These are phyloP conservation scores for Pterocarpus santalinus DNA, from an alignment of 306 rosid genomes.

Conservation along the genomic window DNA sequence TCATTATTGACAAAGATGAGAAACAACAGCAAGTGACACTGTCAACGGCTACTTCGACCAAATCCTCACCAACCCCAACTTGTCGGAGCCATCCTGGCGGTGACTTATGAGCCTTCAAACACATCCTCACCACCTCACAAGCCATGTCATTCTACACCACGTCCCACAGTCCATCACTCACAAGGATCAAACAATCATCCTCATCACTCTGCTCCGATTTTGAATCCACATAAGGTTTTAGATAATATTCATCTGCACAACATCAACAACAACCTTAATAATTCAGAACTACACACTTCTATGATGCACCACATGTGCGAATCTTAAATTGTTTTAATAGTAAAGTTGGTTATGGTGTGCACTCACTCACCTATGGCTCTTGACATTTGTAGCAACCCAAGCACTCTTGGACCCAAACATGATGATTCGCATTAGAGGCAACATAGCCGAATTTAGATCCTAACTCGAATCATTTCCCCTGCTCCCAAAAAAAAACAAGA, in stretches of 20 bases:
- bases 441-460: background rate
- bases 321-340: too few species aligned
- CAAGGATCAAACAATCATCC: constrained; percentile 78
- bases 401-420: constrained; percentile 66
- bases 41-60: too few species aligned
- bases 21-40: too few species aligned
- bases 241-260: constrained; percentile 62
- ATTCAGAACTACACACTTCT: background rate
- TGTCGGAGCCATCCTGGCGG: constrained; percentile 52
- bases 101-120: constrained; percentile 55
- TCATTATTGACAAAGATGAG: too few species aligned
- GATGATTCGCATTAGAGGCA: background rate
- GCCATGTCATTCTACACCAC: constrained; percentile 77
- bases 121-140: constrained; percentile 68
- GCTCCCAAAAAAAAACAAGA: too few species aligned
- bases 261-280: background rate
- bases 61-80: constrained; percentile 10
- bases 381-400: constrained; percentile 81
- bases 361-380: constrained; percentile 71
- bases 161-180: constrained; percentile 89
- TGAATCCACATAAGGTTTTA: constrained; percentile 77
- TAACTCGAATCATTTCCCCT: background rate
- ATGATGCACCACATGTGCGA: background rate
- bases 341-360: background rate
- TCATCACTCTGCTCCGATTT: constrained; percentile 77